These are phyloP conservation scores for Aspergillus diversus DNA, from an alignment of 495 filamentous ascomycete species.

Conservation along the genomic window DNA sequence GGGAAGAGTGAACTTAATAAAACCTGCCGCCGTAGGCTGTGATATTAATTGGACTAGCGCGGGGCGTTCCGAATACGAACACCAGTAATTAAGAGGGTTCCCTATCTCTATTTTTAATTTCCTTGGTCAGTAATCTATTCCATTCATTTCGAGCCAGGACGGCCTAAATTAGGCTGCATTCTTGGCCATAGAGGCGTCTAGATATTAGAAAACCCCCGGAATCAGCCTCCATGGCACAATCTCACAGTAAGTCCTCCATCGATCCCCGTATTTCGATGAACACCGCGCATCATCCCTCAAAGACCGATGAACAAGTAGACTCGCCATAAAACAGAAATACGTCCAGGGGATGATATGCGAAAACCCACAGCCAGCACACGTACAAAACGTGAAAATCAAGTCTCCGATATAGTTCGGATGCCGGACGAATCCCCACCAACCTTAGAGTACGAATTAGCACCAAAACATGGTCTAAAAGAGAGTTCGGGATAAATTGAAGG, in stretches of 20 bases:
- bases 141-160: too few species aligned
- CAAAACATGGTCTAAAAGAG: too few species aligned
- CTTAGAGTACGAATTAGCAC: conserved; percentile 1
- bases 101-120: too few species aligned
- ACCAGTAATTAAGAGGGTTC: too few species aligned
- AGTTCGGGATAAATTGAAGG: neutral
- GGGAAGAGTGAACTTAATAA: neutral
- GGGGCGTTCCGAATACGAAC: neutral
- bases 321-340: conserved; percentile 49
- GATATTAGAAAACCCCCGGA: conserved; percentile 42
- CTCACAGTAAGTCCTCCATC: conserved; percentile 48
- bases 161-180: too few species aligned
- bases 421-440: conserved; percentile 54
- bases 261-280: conserved; percentile 46
- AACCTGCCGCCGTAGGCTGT: neutral
- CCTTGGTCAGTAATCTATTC: too few species aligned
- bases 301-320: conserved; percentile 24
- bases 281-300: conserved; percentile 44
- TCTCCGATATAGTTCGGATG: conserved; percentile 56
- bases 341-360: conserved; percentile 46
- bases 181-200: neutral
- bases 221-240: conserved; percentile 48
- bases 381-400: conserved; percentile 44
- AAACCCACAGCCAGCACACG: conserved; percentile 47
- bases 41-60: neutral